Evolutionary conservation across 805 yeast genomes (phyloP).

Genomic region (Starmerella khaoyaiensis): DNA sequence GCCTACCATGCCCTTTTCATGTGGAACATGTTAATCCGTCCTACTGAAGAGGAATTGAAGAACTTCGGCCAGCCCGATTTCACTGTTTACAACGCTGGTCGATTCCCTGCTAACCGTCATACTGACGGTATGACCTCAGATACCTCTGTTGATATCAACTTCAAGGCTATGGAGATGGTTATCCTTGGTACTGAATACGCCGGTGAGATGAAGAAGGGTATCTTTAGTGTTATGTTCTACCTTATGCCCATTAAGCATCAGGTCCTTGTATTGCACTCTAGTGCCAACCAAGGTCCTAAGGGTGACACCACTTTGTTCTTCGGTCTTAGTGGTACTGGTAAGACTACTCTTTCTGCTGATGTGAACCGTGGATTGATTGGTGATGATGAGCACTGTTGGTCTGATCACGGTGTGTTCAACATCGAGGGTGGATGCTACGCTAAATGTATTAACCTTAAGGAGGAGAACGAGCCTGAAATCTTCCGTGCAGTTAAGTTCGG

Average conservation of each 20-base stretch:
- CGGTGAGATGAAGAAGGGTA: slow-evolving; percentile 99
- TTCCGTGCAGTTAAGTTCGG: slow-evolving; percentile 91
- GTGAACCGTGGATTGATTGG: slow-evolving; percentile 89
- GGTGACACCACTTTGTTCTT: slow-evolving; percentile 91
- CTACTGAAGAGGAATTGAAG: slow-evolving; percentile 75
- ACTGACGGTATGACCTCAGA: slow-evolving; percentile 96
- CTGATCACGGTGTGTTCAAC: slow-evolving; percentile 95
- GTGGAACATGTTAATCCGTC: slow-evolving; percentile 96
- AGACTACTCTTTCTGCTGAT: slow-evolving; percentile 93
- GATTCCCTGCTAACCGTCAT: slow-evolving; percentile 93
- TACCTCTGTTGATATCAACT: slow-evolving; percentile 91
- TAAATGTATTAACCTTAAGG: slow-evolving; percentile 78
- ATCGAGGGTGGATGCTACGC: slow-evolving; percentile 99
- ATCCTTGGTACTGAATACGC: slow-evolving; percentile 98
- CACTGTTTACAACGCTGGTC: slow-evolving; percentile 97
- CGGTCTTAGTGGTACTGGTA: slow-evolving; percentile 96
- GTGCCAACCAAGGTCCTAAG: slow-evolving; percentile 78
- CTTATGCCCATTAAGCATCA: slow-evolving; percentile 90
- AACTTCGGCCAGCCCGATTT: slow-evolving; percentile 95
- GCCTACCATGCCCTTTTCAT: slow-evolving; percentile 97
- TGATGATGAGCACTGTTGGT: slow-evolving; percentile 99
- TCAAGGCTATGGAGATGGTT: slow-evolving; percentile 97
- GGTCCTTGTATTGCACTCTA: slow-evolving; percentile 86
- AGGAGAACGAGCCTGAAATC: slow-evolving; percentile 95
- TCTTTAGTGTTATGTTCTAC: slow-evolving; percentile 97